phyloP scores from a whole-genome alignment of 108 stramenopile genomes.

The Nannochloropsis salina region DNA sequence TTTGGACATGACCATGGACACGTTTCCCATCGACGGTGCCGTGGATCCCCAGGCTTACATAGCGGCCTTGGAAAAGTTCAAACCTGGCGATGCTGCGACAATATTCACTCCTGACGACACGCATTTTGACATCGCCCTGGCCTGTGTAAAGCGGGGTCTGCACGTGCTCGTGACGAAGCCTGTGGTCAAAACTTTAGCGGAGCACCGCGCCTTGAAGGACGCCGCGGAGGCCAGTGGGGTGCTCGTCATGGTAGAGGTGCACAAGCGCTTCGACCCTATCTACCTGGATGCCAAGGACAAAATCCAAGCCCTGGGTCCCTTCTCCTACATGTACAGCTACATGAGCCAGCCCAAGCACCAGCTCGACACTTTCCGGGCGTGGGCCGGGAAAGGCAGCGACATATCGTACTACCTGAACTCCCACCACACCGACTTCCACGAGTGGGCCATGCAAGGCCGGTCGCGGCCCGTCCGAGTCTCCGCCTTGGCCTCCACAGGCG shows the following conservation, averaged over 20 bases:
- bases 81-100: conserved; percentile 80
- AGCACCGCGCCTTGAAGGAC: conserved; percentile 68
- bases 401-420: conserved; percentile 98
- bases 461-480: conserved; percentile 85
- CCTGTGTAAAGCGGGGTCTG: conserved; percentile 76
- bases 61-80: conserved; percentile 62
- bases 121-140: conserved; percentile 90
- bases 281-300: conserved; percentile 97
- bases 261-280: conserved; percentile 98
- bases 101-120: conserved; percentile 99
- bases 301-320: conserved; percentile 66
- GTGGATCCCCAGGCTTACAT: conserved; percentile 75
- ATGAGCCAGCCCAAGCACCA: conserved; percentile 99
- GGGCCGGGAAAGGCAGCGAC: conserved; percentile 95
- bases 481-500: conserved; percentile 83
- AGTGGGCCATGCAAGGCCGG: conserved; percentile 84
- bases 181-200: conserved; percentile 84
- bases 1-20: conserved; percentile 83
- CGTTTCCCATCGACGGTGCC: conserved; percentile 79
- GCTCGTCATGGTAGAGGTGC: conserved; percentile 83
- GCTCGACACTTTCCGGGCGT: conserved; percentile 96
- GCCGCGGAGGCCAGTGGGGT: conserved; percentile 76
- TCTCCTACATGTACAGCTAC: conserved; percentile 96
- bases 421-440: conserved; percentile 97
- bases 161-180: conserved; percentile 99